Evolutionary conservation across 208 protist genomes (phyloP).

Genomic region (Acanthamoeba lenticulata): DNA sequence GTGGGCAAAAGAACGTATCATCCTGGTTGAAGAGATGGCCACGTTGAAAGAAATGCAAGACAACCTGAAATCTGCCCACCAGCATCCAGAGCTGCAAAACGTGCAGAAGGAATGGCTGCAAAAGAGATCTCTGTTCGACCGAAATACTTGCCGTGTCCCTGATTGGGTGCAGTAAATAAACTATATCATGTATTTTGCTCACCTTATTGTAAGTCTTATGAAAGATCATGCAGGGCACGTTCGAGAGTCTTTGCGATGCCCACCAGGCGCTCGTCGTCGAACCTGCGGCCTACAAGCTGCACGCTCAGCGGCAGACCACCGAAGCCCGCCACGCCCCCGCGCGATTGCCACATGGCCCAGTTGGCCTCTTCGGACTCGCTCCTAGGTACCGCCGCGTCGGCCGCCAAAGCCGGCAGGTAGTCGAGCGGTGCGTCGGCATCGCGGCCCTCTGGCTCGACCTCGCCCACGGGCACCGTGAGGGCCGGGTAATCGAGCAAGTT

Average conservation of each 20-base stretch:
- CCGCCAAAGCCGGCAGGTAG: background rate
- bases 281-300: background rate
- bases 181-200: too few species aligned
- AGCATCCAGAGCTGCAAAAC: too few species aligned
- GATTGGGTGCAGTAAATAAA: too few species aligned
- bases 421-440: background rate
- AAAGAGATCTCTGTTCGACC: too few species aligned
- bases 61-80: too few species aligned
- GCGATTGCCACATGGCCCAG: background rate
- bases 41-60: too few species aligned
- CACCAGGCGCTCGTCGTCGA: background rate
- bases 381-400: background rate
- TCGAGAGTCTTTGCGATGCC: background rate
- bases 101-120: too few species aligned
- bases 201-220: too few species aligned
- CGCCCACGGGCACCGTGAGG: conserved; percentile 40
- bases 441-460: background rate
- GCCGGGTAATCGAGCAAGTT: conserved; percentile 67
- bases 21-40: too few species aligned
- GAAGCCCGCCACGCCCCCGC: background rate
- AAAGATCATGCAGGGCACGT: background rate
- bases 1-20: too few species aligned
- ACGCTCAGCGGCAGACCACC: background rate
- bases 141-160: too few species aligned
- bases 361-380: background rate